Evolutionary conservation across 345 rosid genomes (phyloP), one percentile per base, ranked within the genome.

Genomic region (Ailanthus altissimus): DNA sequence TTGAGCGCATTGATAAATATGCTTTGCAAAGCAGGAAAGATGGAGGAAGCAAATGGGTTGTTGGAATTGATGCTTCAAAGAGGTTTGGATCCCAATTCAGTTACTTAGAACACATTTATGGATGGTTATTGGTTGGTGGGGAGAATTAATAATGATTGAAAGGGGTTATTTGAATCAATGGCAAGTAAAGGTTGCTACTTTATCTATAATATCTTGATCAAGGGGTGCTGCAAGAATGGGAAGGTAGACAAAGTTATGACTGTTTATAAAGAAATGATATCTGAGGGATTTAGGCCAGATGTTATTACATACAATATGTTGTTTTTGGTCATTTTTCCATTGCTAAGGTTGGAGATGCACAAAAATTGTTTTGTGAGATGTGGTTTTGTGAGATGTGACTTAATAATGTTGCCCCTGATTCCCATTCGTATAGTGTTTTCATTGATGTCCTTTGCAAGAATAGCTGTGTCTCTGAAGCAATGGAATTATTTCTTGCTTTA

Each of bases 21-120:
- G 45, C 80, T 78, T 32, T 84, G 70, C 62, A 72, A 40, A 49
- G 69, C 38, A 6, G 75, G 81, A 64, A 77, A 75, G 79, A 45
- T 80, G 53, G 45, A 65, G 40, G 83, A 82, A 40, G 78, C 80
- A 3, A 57, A 75, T 66, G 38, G 51, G 45, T 45, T 79, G 54
- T 58, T 65, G 6, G 77, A 80, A n/a, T 14, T 74, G 18, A 70
- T 81, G 83, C 64, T 71, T 60, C 66, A 62, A 11, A 82, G 70
- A 51, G 81, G 76, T 3, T 60, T 80, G 13, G 40, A 67, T 47
- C 73, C 78, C 10, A 25, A 68, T 16, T 5, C 21, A 0, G 18
- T 25, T 70, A 79, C 80, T 18, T 82, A 71, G 56, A 77, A 43
- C 21, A 51, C 2, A 11, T 73, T 81, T 54, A 79, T 79, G 67